Conservation (phyloP, 768 basidiomycete genomes). For the Kwoniella heveanensis region DNA sequence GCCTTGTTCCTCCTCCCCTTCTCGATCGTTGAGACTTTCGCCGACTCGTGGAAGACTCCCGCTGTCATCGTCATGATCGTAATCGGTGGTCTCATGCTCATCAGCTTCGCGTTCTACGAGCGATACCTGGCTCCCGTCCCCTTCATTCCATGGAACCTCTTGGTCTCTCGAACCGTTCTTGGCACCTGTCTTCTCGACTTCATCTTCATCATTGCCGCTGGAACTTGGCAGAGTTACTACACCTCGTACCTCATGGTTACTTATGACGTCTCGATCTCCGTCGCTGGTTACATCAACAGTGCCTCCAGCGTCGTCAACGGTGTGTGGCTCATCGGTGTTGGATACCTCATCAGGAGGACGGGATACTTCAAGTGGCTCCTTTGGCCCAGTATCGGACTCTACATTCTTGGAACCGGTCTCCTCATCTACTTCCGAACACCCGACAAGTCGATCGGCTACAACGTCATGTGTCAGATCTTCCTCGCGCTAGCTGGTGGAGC, state of each 20-base stretch:
- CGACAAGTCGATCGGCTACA: conserved; percentile 29
- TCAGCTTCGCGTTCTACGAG: conserved; percentile 52
- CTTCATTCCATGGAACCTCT: conserved; percentile 40
- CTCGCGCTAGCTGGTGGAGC: conserved; percentile 38
- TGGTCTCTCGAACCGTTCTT: conserved; percentile 49
- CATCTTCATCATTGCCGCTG: conserved; percentile 40
- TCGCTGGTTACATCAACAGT: conserved; percentile 39
- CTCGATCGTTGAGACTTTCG: conserved; percentile 49
- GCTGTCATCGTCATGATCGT: conserved; percentile 53
- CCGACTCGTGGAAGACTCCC: conserved; percentile 37
- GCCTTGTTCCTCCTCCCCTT: conserved; percentile 55
- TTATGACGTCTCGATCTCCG: conserved; percentile 35
- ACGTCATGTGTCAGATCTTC: conserved; percentile 46
- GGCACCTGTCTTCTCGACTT: conserved; percentile 47
- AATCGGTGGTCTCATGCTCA: conserved; percentile 41
- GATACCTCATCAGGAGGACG: conserved; percentile 37
- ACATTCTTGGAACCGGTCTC: conserved; percentile 37
- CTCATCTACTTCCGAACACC: conserved; percentile 49
- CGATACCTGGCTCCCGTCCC: conserved; percentile 40
- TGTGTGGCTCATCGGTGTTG: conserved; percentile 41
- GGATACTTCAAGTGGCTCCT: conserved; percentile 44
- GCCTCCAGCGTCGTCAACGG: conserved; percentile 39
- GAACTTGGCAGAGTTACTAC: conserved; percentile 48
- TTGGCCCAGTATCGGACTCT: conserved; percentile 28
- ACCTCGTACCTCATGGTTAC: conserved; percentile 39